Conservation (phyloP, 192 early-diverging fungal species). For the Linnemannia exigua region DNA sequence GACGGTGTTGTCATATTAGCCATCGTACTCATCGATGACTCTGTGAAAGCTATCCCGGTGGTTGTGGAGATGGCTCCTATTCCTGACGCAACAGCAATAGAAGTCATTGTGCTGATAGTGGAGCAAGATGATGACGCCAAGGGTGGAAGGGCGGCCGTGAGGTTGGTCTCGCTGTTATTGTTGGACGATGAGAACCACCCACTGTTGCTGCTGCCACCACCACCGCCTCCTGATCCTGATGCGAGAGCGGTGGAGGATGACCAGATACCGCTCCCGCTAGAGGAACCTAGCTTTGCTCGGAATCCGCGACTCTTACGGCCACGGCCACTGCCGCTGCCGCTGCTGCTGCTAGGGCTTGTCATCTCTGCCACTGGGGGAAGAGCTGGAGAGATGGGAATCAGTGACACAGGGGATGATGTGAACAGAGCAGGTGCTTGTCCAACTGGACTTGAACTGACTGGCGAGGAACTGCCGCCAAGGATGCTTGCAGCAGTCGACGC, state of each 20-base stretch:
- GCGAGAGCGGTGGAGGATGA: background rate
- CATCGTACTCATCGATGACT: background rate
- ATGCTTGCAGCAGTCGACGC: background rate
- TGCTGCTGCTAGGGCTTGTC: background rate
- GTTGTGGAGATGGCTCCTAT: background rate
- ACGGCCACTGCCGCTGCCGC: background rate
- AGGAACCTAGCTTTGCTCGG: slow-evolving; percentile 7
- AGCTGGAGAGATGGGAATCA: too few relatives aligned
- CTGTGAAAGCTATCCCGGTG: background rate
- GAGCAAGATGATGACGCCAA: background rate
- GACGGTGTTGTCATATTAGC: background rate
- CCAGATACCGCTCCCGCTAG: background rate
- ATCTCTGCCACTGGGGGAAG: background rate
- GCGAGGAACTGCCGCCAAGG: background rate
- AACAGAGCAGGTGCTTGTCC: background rate
- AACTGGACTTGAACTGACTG: background rate
- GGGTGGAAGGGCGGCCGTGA: background rate
- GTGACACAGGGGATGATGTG: background rate
- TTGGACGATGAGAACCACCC: background rate
- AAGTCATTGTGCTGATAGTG: background rate
- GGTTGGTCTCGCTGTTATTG: slow-evolving; percentile 7
- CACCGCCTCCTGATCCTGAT: background rate
- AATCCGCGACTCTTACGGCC: background rate
- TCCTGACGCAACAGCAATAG: background rate
- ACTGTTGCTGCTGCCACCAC: background rate